A percentile compares a stretch with the other conserved stretches of the same genome.
Conservation (phyloP, 2,329 filamentous ascomycete species). For the Fusarium sp. region DNA sequence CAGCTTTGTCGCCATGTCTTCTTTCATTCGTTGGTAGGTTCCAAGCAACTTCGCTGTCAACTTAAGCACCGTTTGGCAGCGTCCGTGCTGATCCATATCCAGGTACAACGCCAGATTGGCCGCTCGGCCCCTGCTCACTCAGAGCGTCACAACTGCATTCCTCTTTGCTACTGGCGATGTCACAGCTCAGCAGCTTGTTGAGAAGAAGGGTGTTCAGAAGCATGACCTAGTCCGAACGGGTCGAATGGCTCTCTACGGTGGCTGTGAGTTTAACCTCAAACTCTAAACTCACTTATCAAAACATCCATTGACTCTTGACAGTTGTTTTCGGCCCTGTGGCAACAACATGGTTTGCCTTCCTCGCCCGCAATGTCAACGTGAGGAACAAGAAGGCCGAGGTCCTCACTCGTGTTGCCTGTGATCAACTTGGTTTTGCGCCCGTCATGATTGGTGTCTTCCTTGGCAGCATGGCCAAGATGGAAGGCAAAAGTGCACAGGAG, state of each 20-base stretch:
- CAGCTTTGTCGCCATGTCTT: constrained; percentile 43
- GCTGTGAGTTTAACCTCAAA: constrained; percentile 66
- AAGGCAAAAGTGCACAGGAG: constrained; percentile 73
- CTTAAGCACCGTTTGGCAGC: not conserved
- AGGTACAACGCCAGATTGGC: constrained; percentile 92
- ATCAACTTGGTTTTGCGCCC: constrained; percentile 90
- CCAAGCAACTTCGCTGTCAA: constrained; percentile 5
- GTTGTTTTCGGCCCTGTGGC: constrained; percentile 90
- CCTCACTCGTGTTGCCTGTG: constrained; percentile 81
- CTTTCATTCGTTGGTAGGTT: constrained; percentile 54
- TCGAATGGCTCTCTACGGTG: constrained; percentile 86
- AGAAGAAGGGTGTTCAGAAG: constrained; percentile 81
- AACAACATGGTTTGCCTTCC: constrained; percentile 87
- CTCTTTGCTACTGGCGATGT: constrained; percentile 94
- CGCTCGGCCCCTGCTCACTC: constrained; percentile 87
- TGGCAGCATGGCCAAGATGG: constrained; percentile 85
- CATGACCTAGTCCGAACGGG: constrained; percentile 82
- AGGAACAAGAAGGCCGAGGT: constrained; percentile 78
- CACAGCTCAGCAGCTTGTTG: constrained; percentile 91
- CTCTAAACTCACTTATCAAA: constrained; percentile 3
- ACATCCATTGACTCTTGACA: constrained; percentile 53
- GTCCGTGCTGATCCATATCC: constrained; percentile 37
- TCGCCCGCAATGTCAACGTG: constrained; percentile 78
- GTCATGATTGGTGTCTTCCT: constrained; percentile 87
- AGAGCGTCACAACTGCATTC: constrained; percentile 90